phyloP scores from a whole-genome alignment of 495 filamentous ascomycete genomes.

The Penicillium atrosanguineum region DNA sequence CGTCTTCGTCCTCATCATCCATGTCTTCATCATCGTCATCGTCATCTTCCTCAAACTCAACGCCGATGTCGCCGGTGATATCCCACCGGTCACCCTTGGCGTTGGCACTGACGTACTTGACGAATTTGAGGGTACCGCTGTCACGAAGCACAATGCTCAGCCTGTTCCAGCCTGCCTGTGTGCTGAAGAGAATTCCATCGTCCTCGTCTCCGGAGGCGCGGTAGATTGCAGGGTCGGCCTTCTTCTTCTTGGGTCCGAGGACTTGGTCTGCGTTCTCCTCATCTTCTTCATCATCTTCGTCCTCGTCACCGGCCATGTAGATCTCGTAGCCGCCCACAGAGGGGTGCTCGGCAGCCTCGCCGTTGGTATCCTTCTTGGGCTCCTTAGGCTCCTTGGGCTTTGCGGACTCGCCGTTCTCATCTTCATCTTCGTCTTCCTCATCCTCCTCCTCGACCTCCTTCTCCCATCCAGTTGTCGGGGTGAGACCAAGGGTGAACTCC shows the following conservation, averaged over 20 bases:
- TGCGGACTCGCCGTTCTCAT: slow-evolving; percentile 7
- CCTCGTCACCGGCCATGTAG: slow-evolving; percentile 87
- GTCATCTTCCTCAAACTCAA: slow-evolving; percentile 44
- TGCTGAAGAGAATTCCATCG: slow-evolving; percentile 87
- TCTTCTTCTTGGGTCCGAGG: slow-evolving; percentile 28
- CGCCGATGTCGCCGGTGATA: slow-evolving; percentile 61
- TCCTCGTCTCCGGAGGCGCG: slow-evolving; percentile 73
- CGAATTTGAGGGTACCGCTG: slow-evolving; percentile 80
- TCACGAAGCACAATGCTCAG: slow-evolving; percentile 88
- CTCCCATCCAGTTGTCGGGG: slow-evolving; percentile 80
- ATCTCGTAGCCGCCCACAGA: slow-evolving; percentile 81
- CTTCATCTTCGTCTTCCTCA: slow-evolving; percentile 36
- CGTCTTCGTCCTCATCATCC: slow-evolving; percentile 24
- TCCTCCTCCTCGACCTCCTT: slow-evolving; percentile 60
- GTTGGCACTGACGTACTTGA: slow-evolving; percentile 85
- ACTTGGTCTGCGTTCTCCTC: slow-evolving; percentile 30
- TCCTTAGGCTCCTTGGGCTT: slow-evolving; percentile 22
- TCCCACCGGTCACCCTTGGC: slow-evolving; percentile 95
- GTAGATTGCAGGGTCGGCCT: slow-evolving; percentile 80
- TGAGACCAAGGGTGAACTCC: slow-evolving; percentile 83
- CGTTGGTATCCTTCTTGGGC: slow-evolving; percentile 24
- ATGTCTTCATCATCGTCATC: slow-evolving; percentile 38
- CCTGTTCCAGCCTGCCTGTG: slow-evolving; percentile 84
- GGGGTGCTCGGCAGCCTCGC: slow-evolving; percentile 46
- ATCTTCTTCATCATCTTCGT: slow-evolving; percentile 48